A percentile compares a stretch with the other conserved stretches of the same genome.
Conservation (phyloP, 306 rosid genomes). For the Rosa chinensis region DNA sequence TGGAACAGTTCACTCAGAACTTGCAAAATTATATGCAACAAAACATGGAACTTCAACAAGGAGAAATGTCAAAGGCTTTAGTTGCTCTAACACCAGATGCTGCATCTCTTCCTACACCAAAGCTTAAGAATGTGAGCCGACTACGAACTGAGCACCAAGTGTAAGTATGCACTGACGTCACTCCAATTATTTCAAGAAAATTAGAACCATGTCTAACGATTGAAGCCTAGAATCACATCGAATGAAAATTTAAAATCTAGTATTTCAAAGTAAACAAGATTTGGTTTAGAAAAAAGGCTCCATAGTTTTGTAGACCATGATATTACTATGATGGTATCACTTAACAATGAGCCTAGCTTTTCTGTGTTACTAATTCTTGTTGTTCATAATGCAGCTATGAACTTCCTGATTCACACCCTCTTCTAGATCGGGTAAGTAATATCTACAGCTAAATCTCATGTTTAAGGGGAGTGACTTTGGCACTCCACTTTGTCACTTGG, state of each 20-base stretch:
- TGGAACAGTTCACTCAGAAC: slow-evolving; percentile 77
- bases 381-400: slow-evolving; percentile 76
- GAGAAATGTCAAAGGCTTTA: slow-evolving; percentile 87
- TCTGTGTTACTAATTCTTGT: slow-evolving; percentile 32
- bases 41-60: slow-evolving; percentile 87
- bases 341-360: slow-evolving; percentile 11
- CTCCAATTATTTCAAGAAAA: slow-evolving; percentile 27
- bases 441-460: slow-evolving; percentile 16
- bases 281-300: background rate
- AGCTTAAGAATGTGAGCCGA: slow-evolving; percentile 81
- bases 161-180: slow-evolving; percentile 54
- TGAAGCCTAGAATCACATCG: background rate
- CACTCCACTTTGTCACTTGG: background rate
- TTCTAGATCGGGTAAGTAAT: slow-evolving; percentile 73
- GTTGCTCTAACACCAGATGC: slow-evolving; percentile 74
- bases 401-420: slow-evolving; percentile 95
- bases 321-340: background rate
- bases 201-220: background rate
- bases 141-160: slow-evolving; percentile 95
- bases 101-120: slow-evolving; percentile 82
- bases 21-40: slow-evolving; percentile 80
- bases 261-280: background rate
- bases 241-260: background rate
- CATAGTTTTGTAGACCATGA: background rate
- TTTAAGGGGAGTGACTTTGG: background rate